phyloP scores from a whole-genome alignment of 2,329 filamentous ascomycete genomes.

The Graphilbum ipis-grandicollis region DNA sequence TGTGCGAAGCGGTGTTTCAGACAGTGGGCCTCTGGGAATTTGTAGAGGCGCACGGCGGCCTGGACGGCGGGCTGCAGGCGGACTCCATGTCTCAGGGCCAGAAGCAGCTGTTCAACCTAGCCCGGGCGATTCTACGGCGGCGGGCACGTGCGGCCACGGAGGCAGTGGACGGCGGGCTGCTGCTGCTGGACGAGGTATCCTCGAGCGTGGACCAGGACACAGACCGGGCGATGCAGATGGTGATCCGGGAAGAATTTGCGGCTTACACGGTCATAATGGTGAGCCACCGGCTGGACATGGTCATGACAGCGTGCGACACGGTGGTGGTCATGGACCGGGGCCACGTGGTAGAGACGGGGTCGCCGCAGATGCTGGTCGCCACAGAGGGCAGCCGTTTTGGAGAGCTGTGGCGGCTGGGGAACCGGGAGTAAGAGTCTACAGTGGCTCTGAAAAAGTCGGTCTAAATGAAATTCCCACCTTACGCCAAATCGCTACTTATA shows the following conservation, averaged over 20 bases:
- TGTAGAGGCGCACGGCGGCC: conserved; percentile 9
- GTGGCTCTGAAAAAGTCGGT: too few relatives aligned
- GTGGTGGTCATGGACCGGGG: conserved; percentile 34
- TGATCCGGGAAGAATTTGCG: conserved; percentile 21
- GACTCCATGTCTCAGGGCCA: conserved; percentile 39
- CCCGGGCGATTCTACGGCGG: conserved; percentile 34
- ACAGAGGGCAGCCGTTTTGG: conserved; percentile 7
- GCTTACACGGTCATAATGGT: conserved; percentile 35
- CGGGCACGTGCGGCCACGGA: conserved; percentile 4
- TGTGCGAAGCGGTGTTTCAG: conserved; percentile 19
- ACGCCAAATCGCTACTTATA: too few relatives aligned
- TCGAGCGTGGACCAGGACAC: conserved; percentile 23
- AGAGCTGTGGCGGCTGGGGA: conserved; percentile 7
- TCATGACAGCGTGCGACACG: conserved; percentile 30
- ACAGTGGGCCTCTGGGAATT: conserved; percentile 17
- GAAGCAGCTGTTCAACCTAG: conserved; percentile 46
- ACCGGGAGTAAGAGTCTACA: background rate
- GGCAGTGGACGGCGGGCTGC: conserved; percentile 7
- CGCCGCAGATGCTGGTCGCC: conserved; percentile 4
- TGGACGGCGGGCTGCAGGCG: conserved; percentile 22
- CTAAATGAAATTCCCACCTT: too few relatives aligned
- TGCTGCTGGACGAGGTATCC: conserved; percentile 26
- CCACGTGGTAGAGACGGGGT: conserved; percentile 22
- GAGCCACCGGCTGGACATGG: conserved; percentile 28
- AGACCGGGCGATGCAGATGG: conserved; percentile 22